These are phyloP conservation scores for Pseudocercospora musae DNA, from an alignment of 2,329 filamentous ascomycete species.

Conservation along the genomic window DNA sequence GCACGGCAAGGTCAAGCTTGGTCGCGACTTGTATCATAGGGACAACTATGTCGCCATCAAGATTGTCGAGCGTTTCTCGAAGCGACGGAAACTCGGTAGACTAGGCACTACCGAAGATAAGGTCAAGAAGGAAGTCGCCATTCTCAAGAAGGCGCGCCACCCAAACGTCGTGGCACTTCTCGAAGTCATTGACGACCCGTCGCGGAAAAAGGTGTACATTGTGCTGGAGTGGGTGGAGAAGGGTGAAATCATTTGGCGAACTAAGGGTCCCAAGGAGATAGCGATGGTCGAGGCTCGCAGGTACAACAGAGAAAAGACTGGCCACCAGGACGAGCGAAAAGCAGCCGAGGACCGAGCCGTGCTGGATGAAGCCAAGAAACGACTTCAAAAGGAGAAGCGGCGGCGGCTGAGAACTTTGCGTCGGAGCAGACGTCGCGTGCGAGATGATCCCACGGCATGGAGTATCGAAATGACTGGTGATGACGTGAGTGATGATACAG, in stretches of 20 bases:
- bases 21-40: slow-evolving; percentile 66
- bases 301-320: slow-evolving; percentile 66
- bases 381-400: slow-evolving; percentile 51
- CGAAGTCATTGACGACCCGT: slow-evolving; percentile 96
- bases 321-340: slow-evolving; percentile 43
- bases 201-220: slow-evolving; percentile 96
- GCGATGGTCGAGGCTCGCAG: slow-evolving; percentile 77
- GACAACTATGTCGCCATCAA: slow-evolving; percentile 90
- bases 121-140: slow-evolving; percentile 94
- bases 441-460: slow-evolving; percentile 64
- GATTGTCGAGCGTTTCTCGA: slow-evolving; percentile 94
- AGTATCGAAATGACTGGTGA: slow-evolving; percentile 76
- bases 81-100: slow-evolving; percentile 82
- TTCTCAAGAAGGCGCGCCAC: slow-evolving; percentile 95
- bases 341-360: slow-evolving; percentile 46
- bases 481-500: slow-evolving; percentile 50
- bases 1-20: slow-evolving; percentile 96
- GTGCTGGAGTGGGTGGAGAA: slow-evolving; percentile 92
- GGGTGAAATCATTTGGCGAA: slow-evolving; percentile 92
- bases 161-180: slow-evolving; percentile 94
- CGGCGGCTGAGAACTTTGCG: slow-evolving; percentile 35
- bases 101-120: slow-evolving; percentile 70
- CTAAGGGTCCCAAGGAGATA: slow-evolving; percentile 79
- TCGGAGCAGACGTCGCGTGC: slow-evolving; percentile 26
- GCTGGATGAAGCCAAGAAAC: slow-evolving; percentile 49